Percentiles rank a stretch among this genome's conserved stretches.
Conservation (phyloP, 192 early-diverging fungal genomes). For the Obelidium mucronatum region DNA sequence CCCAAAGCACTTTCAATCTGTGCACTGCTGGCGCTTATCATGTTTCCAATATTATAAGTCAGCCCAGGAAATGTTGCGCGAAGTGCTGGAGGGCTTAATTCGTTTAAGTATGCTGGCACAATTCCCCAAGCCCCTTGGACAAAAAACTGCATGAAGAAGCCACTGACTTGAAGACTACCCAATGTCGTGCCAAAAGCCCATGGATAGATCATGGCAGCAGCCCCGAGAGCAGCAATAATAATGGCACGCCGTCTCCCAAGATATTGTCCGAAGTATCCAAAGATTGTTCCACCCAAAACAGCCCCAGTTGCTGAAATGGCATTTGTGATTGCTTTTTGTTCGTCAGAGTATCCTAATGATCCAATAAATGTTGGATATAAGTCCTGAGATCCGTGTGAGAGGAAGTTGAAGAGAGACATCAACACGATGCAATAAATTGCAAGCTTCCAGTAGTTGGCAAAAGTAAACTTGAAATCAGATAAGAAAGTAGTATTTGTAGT, state of each 20-base stretch:
- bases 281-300: conserved; percentile 70
- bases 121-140: conserved; percentile 71
- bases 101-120: conserved; percentile 73
- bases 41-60: conserved; percentile 78
- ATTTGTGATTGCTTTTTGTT: conserved; percentile 63
- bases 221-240: conserved; percentile 54
- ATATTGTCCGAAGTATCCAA: conserved; percentile 75
- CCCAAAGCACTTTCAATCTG: conserved; percentile 65
- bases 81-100: conserved; percentile 71
- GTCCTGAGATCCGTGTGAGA: conserved; percentile 74
- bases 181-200: conserved; percentile 61
- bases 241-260: conserved; percentile 70
- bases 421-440: conserved; percentile 61
- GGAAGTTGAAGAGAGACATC: conserved; percentile 75
- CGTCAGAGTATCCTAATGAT: conserved; percentile 56
- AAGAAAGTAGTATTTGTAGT: conserved; percentile 21
- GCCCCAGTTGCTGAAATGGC: conserved; percentile 72
- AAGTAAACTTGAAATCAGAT: neutral
- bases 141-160: conserved; percentile 64
- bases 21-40: conserved; percentile 64
- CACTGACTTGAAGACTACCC: conserved; percentile 41
- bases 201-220: conserved; percentile 72
- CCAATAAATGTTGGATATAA: conserved; percentile 75
- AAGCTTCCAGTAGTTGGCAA: conserved; percentile 63
- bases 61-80: conserved; percentile 75